phyloP scores from a whole-genome alignment of 106 monocot species.

The Agapanthus africanus region DNA sequence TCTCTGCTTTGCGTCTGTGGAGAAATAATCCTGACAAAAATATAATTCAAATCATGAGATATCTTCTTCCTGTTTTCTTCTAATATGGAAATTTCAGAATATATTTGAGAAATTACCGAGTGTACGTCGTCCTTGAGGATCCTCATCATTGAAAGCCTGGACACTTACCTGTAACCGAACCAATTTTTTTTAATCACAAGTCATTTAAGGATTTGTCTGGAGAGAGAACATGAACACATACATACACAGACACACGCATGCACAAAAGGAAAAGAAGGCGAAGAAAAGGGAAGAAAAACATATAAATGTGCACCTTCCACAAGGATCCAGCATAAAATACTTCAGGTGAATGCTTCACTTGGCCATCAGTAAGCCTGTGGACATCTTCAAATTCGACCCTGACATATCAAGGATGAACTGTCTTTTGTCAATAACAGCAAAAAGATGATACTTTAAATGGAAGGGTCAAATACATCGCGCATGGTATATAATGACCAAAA shows the following conservation, averaged over 20 bases:
- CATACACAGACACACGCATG: no score
- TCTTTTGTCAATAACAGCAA: not conserved
- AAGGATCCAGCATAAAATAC: slow-evolving; percentile 95
- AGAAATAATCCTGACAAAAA: slow-evolving; percentile 72
- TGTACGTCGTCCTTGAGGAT: slow-evolving; percentile 92
- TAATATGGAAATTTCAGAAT: not conserved
- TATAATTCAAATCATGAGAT: slow-evolving; percentile 1
- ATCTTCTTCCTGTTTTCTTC: not conserved
- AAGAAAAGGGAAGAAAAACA: slow-evolving; percentile 3
- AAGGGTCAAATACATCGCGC: not conserved
- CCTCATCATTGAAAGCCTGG: slow-evolving; percentile 98
- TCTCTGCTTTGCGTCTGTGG: slow-evolving; percentile 91
- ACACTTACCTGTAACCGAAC: slow-evolving; percentile 65
- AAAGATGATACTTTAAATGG: not conserved
- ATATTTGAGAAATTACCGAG: slow-evolving; percentile 46
- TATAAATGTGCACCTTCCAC: slow-evolving; percentile 63
- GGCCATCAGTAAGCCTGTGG: slow-evolving; percentile 74
- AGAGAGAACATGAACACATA: no score
- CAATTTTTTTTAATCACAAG: not conserved
- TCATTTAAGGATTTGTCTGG: not conserved
- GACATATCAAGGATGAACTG: slow-evolving; percentile 4
- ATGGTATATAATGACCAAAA: not conserved
- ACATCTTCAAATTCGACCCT: slow-evolving; percentile 97
- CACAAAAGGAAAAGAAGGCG: no score
- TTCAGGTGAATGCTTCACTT: slow-evolving; percentile 96